These are phyloP conservation scores for Hymenoscyphus salicellus DNA, from an alignment of 2,329 filamentous ascomycete genomes.

Conservation along the genomic window DNA sequence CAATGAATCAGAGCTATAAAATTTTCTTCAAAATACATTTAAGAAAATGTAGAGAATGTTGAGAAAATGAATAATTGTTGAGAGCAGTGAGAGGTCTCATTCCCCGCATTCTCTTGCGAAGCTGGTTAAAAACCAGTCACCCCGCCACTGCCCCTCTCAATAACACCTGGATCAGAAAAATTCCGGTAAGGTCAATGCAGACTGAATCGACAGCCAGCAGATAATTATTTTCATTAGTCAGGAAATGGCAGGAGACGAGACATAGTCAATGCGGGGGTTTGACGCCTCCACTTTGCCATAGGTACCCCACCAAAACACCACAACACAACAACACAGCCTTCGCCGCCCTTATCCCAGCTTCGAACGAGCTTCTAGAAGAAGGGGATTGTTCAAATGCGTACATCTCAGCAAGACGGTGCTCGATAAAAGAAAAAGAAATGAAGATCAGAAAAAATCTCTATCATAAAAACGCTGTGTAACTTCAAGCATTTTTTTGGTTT, in stretches of 20 bases:
- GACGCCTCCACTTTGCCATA: background rate
- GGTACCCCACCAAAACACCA: background rate
- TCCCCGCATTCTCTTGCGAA: background rate
- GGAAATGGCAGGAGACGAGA: background rate
- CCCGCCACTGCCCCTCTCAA: background rate
- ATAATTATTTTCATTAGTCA: slow-evolving; percentile 2
- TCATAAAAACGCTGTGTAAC: background rate
- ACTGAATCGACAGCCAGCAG: background rate
- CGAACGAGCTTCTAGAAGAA: too few relatives aligned
- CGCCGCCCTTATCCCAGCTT: background rate
- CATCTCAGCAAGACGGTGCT: background rate
- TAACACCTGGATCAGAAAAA: background rate
- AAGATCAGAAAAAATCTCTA: background rate
- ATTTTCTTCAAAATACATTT: too few relatives aligned
- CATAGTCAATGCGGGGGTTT: background rate
- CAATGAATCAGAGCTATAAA: too few relatives aligned
- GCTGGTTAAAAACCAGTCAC: background rate
- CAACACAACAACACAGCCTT: background rate
- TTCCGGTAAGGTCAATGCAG: background rate
- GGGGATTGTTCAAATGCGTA: too few relatives aligned
- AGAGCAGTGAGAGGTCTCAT: background rate
- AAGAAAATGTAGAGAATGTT: too few relatives aligned
- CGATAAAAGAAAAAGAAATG: background rate
- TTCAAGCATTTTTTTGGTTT: background rate
- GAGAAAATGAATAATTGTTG: background rate